A percentile compares a stretch with the other conserved stretches of the same genome.
Evolutionary conservation across 2,329 filamentous ascomycete species (phyloP).

Genomic region (Ilyonectria robusta): DNA sequence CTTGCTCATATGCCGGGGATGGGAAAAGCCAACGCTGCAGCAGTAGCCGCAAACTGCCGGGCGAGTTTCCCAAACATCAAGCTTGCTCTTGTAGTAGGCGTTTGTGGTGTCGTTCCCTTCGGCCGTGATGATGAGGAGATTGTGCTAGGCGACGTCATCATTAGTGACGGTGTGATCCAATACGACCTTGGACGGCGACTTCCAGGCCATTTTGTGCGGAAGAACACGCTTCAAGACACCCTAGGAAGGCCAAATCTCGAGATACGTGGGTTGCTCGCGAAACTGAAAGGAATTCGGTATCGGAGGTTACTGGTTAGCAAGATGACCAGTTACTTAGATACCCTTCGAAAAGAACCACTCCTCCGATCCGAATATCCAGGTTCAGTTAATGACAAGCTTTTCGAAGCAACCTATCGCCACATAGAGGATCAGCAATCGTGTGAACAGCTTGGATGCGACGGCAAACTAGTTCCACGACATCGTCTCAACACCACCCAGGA

Average conservation of each 20-base stretch:
- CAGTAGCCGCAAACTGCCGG: too few relatives aligned
- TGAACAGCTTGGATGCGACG: conserved; percentile 18
- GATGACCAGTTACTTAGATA: neutral
- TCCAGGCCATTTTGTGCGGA: conserved; percentile 42
- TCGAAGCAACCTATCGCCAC: too few relatives aligned
- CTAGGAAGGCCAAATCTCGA: conserved; percentile 31
- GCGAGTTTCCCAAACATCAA: too few relatives aligned
- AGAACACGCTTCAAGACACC: conserved; percentile 44
- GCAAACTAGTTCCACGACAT: conserved; percentile 30
- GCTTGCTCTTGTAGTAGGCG: conserved; percentile 53
- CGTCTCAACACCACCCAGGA: neutral
- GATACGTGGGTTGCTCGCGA: too few relatives aligned
- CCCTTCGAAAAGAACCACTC: too few relatives aligned
- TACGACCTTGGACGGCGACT: conserved; percentile 49
- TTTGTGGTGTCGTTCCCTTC: conserved; percentile 55
- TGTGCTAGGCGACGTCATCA: conserved; percentile 51
- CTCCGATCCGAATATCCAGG: too few relatives aligned
- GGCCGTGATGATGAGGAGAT: conserved; percentile 33
- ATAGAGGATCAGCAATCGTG: too few relatives aligned
- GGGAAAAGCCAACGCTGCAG: too few relatives aligned
- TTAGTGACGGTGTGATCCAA: conserved; percentile 49
- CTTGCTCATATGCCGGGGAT: too few relatives aligned
- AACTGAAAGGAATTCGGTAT: conserved; percentile 43
- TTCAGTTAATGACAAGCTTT: too few relatives aligned
- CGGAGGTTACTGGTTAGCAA: neutral